phyloP scores from a whole-genome alignment of 2,329 filamentous ascomycete species.

The Apiospora arundinis region DNA sequence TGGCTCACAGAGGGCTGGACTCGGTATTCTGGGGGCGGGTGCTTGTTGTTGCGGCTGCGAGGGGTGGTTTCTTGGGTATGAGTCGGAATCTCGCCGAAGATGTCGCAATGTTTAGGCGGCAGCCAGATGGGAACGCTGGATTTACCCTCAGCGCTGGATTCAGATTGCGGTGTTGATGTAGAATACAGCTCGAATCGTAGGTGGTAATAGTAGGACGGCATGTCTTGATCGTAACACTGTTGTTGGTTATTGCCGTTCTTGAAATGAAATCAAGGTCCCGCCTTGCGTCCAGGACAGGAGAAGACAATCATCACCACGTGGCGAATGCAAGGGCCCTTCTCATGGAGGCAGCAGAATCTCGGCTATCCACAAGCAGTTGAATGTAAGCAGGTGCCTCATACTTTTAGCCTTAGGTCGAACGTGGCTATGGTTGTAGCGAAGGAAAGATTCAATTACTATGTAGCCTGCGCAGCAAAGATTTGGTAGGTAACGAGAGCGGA shows the following conservation, averaged over 20 bases:
- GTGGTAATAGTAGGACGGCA: conserved; percentile 70
- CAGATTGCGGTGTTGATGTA: conserved; percentile 44
- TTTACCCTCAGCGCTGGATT: conserved; percentile 24
- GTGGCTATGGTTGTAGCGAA: background rate
- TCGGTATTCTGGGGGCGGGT: conserved; percentile 22
- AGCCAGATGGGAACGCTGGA: conserved; percentile 51
- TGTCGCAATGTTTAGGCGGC: conserved; percentile 53
- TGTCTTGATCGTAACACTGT: conserved; percentile 42
- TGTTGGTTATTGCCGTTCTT: conserved; percentile 13
- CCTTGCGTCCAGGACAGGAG: background rate
- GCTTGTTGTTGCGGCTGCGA: conserved; percentile 22
- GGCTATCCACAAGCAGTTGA: conserved; percentile 23
- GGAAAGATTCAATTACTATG: background rate
- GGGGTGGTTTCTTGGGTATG: conserved; percentile 40
- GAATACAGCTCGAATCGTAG: conserved; percentile 71
- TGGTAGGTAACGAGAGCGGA: conserved; percentile 11
- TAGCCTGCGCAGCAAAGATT: background rate
- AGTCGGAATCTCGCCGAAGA: conserved; percentile 63
- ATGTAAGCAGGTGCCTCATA: conserved; percentile 28
- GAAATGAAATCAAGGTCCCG: background rate
- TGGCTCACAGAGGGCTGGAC: conserved; percentile 19
- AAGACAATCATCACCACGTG: background rate
- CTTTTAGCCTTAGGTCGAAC: conserved; percentile 14
- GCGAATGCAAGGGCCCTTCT: conserved; percentile 19
- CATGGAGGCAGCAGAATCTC: conserved; percentile 33